Base-by-base conservation (phyloP, 148 eudicot species). In the Rheum nobile region DNA sequence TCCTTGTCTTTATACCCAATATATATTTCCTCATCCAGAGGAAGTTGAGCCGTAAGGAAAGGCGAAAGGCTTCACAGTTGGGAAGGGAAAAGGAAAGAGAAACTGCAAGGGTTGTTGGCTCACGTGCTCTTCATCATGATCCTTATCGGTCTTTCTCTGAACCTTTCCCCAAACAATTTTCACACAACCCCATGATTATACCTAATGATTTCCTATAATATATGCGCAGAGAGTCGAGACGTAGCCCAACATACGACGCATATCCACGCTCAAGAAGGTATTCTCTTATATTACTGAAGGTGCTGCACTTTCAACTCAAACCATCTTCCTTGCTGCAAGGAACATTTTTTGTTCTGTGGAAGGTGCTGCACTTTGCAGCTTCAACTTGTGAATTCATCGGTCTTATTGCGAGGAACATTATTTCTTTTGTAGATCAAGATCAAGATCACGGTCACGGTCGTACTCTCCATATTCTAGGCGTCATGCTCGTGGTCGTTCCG, bases 241-340 rank as follows among this genome's bases (percentile, higher is more conserved):
- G 91, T 75, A 95, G 98, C 76, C 98, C 98, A 69, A 95, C 97
- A 46, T 95, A 95, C 76, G 98, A 95, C 74, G 89, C 98, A 71
- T 95, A 95, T 83, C 83, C 93, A 74, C 96, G 89, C 67, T 87
- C 87, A 74, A 88, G 96, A 79, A 89, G 98, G 98, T 88, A 44
- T 55, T 65, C 72, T 69, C 42, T 68, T 4, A 71, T 39, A 22
- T 46, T 47, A 46, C 17, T 31, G 41, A 39, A 44, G 42, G 10
- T 28, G 17, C 77, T 41, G 44, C 35, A 29, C 24, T 54, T 35
- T 65, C 22, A 65, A 32, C 70, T 29, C 8, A 14, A 63, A 29
- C 13, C 8, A 12, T 4, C 8, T 34, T 29, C 31, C 22, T 70
- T 19, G 17, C 6, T 39, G 21, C 31, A 38, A 32, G 1, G 3